Base-by-base conservation (phyloP, 352 stramenopile species). In the Phytophthora melonis region DNA sequence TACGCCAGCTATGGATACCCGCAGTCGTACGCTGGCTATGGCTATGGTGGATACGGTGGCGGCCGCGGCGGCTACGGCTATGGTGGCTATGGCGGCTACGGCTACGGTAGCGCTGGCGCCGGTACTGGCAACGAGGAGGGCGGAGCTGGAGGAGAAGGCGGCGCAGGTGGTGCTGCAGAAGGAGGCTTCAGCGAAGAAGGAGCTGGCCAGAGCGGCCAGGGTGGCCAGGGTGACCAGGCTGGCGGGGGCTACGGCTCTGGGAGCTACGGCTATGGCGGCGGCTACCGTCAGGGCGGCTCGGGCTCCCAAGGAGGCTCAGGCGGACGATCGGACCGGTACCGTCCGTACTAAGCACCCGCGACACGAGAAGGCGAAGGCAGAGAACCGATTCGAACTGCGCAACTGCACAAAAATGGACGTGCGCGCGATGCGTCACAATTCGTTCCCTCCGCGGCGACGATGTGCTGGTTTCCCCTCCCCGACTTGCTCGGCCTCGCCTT, bases 241-340 rank as follows among this genome's bases (percentile, higher is more conserved):
- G 13, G 36, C 16, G 36, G 36, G 36, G 36, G 36, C 36, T 45
- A 45, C 16, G 36, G 36, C 36, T 45, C 63, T 65, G 53, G 27
- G 21, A 54, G 63, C 49, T 84, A 82, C 23, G 81, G 79, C 14
- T 82, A 83, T 45, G 72, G 72, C 57, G 61, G 82, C 53, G 70
- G 79, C 34, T 93, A 93, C 58, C 84, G 84, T 58, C 88, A 91
- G 69, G 86, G 85, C n/a, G 74, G 82, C 57, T 57, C 74, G 62
- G 74, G 74, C 36, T 77, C 68, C 49, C 84, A 84, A 74, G 89
- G 81, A 66, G 88, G 79, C 41, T 87, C 83, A 34, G 82, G 83
- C 49, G 84, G 84, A 32, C 82, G 87, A 63, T 93, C 89, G 74
- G 89, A 95, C 25, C 82, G 89, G 82, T 95, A 95, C 80, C 89